Conservation (phyloP, 2,329 filamentous ascomycete species). For the Exserohilum turcica region DNA sequence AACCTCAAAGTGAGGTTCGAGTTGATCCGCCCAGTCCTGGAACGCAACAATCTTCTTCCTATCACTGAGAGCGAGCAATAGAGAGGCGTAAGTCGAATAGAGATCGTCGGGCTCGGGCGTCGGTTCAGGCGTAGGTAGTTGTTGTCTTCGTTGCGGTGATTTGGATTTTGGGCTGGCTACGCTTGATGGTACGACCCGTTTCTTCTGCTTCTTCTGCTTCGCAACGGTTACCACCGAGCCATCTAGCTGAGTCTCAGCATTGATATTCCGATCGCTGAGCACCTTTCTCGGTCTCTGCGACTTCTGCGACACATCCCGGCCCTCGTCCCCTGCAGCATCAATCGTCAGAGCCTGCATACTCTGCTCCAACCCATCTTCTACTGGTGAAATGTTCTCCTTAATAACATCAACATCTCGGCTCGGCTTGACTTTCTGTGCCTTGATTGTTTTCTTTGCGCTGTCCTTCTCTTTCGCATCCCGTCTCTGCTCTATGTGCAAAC, state of each 20-base stretch:
- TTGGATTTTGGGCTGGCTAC: slow-evolving; percentile 17
- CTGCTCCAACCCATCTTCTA: slow-evolving; percentile 9
- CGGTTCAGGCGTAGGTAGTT: slow-evolving; percentile 24
- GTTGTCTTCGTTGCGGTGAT: slow-evolving; percentile 12
- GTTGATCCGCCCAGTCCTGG: slow-evolving; percentile 48
- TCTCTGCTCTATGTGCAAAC: slow-evolving; percentile 12
- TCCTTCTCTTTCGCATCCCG: slow-evolving; percentile 7
- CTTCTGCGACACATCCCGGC: slow-evolving; percentile 7
- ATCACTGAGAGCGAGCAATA: slow-evolving; percentile 40
- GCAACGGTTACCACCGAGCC: background rate
- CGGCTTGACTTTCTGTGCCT: slow-evolving; percentile 7
- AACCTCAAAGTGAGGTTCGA: slow-evolving; percentile 55
- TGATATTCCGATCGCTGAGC: slow-evolving; percentile 19
- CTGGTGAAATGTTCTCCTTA: slow-evolving; percentile 11
- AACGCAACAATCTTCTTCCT: slow-evolving; percentile 42
- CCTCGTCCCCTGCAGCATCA: background rate
- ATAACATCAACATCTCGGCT: background rate
- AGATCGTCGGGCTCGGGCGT: slow-evolving; percentile 33
- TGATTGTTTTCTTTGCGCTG: slow-evolving; percentile 12
- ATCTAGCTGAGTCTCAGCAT: slow-evolving; percentile 8
- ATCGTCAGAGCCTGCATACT: slow-evolving; percentile 10
- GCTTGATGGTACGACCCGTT: too few species aligned
- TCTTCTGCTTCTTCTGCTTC: slow-evolving; percentile 14
- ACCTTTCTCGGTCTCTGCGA: slow-evolving; percentile 10
- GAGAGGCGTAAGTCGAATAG: slow-evolving; percentile 32